These are phyloP conservation scores for Beauveria sp. DNA, from an alignment of 2,329 filamentous ascomycete genomes.

Conservation along the genomic window DNA sequence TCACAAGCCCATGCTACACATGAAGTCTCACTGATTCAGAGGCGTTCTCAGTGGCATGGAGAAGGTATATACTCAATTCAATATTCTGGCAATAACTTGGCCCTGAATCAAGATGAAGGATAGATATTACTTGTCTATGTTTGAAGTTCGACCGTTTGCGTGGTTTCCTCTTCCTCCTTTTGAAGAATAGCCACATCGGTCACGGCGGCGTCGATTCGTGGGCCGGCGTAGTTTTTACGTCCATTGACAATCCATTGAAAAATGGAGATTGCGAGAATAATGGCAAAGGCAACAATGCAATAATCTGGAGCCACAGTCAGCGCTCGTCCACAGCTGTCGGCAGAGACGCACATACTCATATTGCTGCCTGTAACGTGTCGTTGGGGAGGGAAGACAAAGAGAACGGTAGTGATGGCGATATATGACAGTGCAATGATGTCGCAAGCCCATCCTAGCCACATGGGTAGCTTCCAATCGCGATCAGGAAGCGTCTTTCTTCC, in stretches of 20 bases:
- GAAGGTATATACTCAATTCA: not conserved
- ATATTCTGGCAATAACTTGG: not conserved
- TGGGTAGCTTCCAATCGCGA: slow-evolving; percentile 25
- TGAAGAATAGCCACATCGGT: not conserved
- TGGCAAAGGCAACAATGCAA: slow-evolving; percentile 37
- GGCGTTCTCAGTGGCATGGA: not conserved
- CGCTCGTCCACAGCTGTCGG: not conserved
- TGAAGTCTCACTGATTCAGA: not conserved
- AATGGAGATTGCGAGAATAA: slow-evolving; percentile 34
- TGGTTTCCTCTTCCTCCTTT: not conserved
- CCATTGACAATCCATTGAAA: slow-evolving; percentile 39
- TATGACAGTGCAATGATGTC: slow-evolving; percentile 48
- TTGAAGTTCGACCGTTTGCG: slow-evolving; percentile 15
- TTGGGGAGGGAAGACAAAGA: slow-evolving; percentile 67
- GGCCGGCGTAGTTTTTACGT: slow-evolving; percentile 34
- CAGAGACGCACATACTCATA: slow-evolving; percentile 42
- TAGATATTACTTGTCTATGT: not conserved
- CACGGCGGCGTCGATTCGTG: slow-evolving; percentile 16
- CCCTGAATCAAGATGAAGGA: not conserved
- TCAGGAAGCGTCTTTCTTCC: slow-evolving; percentile 59
- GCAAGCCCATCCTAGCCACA: slow-evolving; percentile 28
- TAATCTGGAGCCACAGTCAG: slow-evolving; percentile 25
- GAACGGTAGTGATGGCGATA: slow-evolving; percentile 57
- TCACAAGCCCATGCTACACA: not conserved
- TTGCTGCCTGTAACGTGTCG: slow-evolving; percentile 55